Percentiles rank a stretch among this genome's conserved stretches.
These are phyloP conservation scores for Sarocladiaceae sp. DNA, from an alignment of 2,329 filamentous ascomycete genomes.

Conservation along the genomic window DNA sequence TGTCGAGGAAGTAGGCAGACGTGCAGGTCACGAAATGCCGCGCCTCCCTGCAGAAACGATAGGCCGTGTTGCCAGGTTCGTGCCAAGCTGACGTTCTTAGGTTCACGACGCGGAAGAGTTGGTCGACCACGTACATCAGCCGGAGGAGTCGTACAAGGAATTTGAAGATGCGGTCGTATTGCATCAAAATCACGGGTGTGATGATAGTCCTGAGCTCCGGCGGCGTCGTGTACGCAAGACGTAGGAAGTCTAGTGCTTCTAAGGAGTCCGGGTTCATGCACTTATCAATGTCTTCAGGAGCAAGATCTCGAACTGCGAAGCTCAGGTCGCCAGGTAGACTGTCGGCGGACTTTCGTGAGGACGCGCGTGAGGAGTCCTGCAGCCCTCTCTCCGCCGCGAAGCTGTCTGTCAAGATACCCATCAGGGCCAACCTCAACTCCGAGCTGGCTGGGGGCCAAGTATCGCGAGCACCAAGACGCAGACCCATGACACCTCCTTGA, in stretches of 20 bases:
- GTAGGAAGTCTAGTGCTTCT: constrained; percentile 87
- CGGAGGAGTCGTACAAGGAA: constrained; percentile 70
- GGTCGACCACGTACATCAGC: constrained; percentile 68
- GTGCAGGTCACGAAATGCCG: constrained; percentile 72
- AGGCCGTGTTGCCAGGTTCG: constrained; percentile 30
- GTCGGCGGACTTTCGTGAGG: constrained; percentile 23
- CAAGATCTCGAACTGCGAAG: constrained; percentile 80
- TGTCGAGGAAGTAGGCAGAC: constrained; percentile 72
- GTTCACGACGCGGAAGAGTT: constrained; percentile 54
- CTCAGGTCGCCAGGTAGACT: constrained; percentile 62
- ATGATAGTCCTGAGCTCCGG: constrained; percentile 66
- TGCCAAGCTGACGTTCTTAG: constrained; percentile 27
- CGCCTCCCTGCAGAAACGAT: constrained; percentile 67
- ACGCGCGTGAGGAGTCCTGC: constrained; percentile 17
- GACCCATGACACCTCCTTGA: constrained; percentile 67
- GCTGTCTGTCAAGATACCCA: constrained; percentile 75
- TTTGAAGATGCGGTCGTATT: constrained; percentile 83
- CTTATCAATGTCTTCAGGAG: constrained; percentile 69
- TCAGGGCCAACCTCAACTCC: constrained; percentile 81
- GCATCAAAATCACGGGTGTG: constrained; percentile 60
- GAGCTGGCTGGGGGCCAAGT: constrained; percentile 93
- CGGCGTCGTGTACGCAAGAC: constrained; percentile 76
- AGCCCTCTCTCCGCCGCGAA: constrained; percentile 37
- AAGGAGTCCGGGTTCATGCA: constrained; percentile 79
- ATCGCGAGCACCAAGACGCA: constrained; percentile 73